These are phyloP conservation scores for Calcarisporium arbuscula DNA, from an alignment of 2,329 filamentous ascomycete genomes.

Conservation along the genomic window DNA sequence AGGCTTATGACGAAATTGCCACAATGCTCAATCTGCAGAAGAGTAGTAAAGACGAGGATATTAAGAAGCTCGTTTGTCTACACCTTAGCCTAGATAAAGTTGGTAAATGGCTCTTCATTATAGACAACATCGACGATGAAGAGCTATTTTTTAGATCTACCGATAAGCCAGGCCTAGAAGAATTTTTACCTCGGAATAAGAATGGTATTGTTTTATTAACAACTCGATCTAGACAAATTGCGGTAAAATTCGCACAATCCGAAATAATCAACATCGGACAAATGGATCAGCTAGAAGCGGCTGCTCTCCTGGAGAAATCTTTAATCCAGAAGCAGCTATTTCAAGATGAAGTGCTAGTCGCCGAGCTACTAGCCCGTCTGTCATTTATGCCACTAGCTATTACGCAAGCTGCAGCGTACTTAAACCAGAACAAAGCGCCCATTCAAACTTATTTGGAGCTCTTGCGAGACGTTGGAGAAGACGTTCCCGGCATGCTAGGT, in stretches of 20 bases:
- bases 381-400: slow-evolving; percentile 33
- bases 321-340: slow-evolving; percentile 9
- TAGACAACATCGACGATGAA: slow-evolving; percentile 32
- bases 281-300: slow-evolving; percentile 23
- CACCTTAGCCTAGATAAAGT: slow-evolving; percentile 14
- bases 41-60: slow-evolving; percentile 44
- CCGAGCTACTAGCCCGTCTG: slow-evolving; percentile 24
- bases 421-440: slow-evolving; percentile 21
- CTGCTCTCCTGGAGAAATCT: slow-evolving; percentile 17
- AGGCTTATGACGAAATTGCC: slow-evolving; percentile 27
- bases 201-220: slow-evolving; percentile 26
- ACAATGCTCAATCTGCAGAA: slow-evolving; percentile 24
- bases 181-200: slow-evolving; percentile 22
- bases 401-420: slow-evolving; percentile 30
- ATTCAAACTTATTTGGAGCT: slow-evolving; percentile 23
- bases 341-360: not conserved
- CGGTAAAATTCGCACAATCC: slow-evolving; percentile 16
- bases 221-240: slow-evolving; percentile 23
- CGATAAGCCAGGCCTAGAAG: slow-evolving; percentile 12
- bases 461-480: slow-evolving; percentile 18
- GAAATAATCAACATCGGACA: slow-evolving; percentile 19
- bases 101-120: slow-evolving; percentile 15
- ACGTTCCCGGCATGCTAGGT: slow-evolving; percentile 22
- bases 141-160: slow-evolving; percentile 15
- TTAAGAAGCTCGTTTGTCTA: slow-evolving; percentile 52